Evolutionary conservation across 2,329 filamentous ascomycete genomes (phyloP), one percentile per base, ranked within the genome.

Genomic region (Clathrospora elynae): DNA sequence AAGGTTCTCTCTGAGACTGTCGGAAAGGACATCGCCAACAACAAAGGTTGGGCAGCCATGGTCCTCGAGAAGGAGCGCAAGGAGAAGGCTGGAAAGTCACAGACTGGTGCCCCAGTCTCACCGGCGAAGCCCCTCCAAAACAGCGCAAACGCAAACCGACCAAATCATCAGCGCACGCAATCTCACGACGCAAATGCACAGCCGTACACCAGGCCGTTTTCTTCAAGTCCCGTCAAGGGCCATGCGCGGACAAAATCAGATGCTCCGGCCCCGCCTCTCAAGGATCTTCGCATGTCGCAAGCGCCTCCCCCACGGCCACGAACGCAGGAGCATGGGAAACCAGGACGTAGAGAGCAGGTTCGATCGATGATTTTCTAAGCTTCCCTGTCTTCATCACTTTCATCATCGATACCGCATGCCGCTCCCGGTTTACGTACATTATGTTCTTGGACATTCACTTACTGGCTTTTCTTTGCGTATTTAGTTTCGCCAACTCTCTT

Each of bases 1-100:
- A 85, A 84, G 67, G 87, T 90, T 10, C 82, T 99, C 14, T 80
- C 80, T 3, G 90, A 97, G 42, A 77, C 78, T 9, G 78, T 85
- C 2, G 82, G 82, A 51, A 83, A 82, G 54, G 76, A 80, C 26
- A 69, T 68, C 20, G 73, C 73, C 24, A 66, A 71, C 17, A 58
- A 63, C 42, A 82, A 80, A 59, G 74, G 75, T n/a, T 85, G 82
- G 82, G 82, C 81, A 0, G 80, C 84, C 37, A 71, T 83, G 53
- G 80, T 85, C 4, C 74, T 84, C 5, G 71, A 72, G 13, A 71
- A 73, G 38, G 75, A 78, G 57, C 61, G 65, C 23, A 54, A 54
- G 13, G 66, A 70, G 25, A 69, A 63, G 53, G 42, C 56, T 20
- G 35, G 51, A 10, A 57, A 59, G 14, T 50, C 58, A 28, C 53